phyloP scores from a whole-genome alignment of 2,329 filamentous ascomycete species.

The Colletotrichum aenigma region DNA sequence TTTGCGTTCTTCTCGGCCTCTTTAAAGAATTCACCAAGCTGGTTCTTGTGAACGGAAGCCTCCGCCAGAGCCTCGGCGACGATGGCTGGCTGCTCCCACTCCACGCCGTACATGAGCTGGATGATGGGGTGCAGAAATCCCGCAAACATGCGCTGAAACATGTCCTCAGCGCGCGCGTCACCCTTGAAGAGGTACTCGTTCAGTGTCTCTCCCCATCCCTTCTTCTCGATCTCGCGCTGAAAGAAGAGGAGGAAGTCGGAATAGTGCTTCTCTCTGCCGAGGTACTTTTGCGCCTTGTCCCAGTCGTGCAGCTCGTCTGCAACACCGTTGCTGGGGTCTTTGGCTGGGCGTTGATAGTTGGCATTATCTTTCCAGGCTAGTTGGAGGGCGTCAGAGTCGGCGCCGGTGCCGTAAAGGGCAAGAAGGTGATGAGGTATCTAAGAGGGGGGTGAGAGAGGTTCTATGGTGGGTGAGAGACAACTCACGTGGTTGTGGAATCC shows the following conservation, averaged over 20 bases:
- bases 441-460: background rate
- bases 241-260: conserved; percentile 80
- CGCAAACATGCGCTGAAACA: conserved; percentile 72
- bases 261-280: conserved; percentile 70
- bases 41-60: conserved; percentile 69
- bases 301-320: conserved; percentile 62
- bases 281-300: conserved; percentile 56
- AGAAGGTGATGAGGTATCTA: conserved; percentile 76
- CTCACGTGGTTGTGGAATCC: conserved; percentile 83
- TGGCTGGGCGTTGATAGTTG: conserved; percentile 66
- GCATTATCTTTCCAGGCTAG: conserved; percentile 68
- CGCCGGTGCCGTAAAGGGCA: conserved; percentile 77
- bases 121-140: conserved; percentile 81
- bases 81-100: conserved; percentile 82
- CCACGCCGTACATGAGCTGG: conserved; percentile 83
- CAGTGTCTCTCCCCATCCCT: conserved; percentile 64
- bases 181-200: conserved; percentile 72
- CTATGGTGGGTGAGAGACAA: background rate
- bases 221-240: conserved; percentile 71
- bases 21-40: conserved; percentile 59
- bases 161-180: conserved; percentile 67
- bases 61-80: conserved; percentile 82
- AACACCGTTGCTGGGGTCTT: conserved; percentile 50
- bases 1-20: conserved; percentile 53
- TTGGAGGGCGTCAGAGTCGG: conserved; percentile 62